These are phyloP conservation scores for Kurtzmaniella quercitrusa DNA, from an alignment of 1,139 yeast species.

Conservation along the genomic window DNA sequence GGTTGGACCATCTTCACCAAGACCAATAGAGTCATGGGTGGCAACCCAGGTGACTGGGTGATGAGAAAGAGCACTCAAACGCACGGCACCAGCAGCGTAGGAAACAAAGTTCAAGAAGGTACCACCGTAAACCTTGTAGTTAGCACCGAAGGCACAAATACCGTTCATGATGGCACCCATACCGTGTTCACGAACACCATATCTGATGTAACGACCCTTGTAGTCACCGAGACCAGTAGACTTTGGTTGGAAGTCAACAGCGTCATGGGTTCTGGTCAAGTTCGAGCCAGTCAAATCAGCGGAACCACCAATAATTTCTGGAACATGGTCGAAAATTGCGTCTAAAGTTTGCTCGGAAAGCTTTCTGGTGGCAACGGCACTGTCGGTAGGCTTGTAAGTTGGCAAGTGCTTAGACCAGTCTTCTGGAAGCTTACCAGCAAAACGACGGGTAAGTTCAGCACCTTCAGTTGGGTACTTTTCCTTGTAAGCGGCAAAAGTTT, in stretches of 20 bases:
- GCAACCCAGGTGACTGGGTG: conserved; percentile 97
- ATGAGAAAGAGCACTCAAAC: conserved; percentile 91
- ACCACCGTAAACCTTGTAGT: conserved; percentile 92
- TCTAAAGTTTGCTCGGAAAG: conserved; percentile 80
- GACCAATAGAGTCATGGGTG: conserved; percentile 98
- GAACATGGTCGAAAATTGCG: conserved; percentile 60
- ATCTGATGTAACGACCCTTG: conserved; percentile 92
- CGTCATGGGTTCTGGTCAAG: conserved; percentile 83
- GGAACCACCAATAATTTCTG: conserved; percentile 96
- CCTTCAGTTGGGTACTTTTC: conserved; percentile 75
- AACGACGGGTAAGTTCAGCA: conserved; percentile 79
- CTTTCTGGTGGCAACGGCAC: conserved; percentile 92
- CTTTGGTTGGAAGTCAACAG: conserved; percentile 93
- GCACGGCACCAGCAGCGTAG: conserved; percentile 95
- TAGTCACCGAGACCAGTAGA: conserved; percentile 78
- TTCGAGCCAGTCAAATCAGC: conserved; percentile 98
- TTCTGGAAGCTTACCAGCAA: conserved; percentile 74
- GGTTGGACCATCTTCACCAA: conserved; percentile 99
- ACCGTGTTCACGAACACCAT: conserved; percentile 99
- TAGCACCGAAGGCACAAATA: conserved; percentile 92
- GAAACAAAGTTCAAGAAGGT: conserved; percentile 98
- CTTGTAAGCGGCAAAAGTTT: conserved; percentile 56
- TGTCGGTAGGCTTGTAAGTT: conserved; percentile 69
- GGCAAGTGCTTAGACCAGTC: conserved; percentile 84
- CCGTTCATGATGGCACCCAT: conserved; percentile 99